Base-by-base conservation (phyloP, 768 basidiomycete species). In the Tricholoma bakamatsutake region DNA sequence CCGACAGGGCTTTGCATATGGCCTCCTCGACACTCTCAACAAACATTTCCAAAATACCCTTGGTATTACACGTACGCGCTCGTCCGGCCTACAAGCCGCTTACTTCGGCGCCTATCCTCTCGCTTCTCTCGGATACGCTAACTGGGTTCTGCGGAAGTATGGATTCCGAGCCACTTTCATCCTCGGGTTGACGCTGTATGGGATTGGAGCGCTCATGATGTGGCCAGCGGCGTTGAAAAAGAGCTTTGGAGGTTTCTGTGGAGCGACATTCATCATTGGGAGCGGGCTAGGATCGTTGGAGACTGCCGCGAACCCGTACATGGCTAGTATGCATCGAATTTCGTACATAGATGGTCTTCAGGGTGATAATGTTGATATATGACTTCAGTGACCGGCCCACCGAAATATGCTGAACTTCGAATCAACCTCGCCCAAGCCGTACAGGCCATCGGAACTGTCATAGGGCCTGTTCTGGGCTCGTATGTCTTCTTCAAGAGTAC, bases 101-200 rank as follows among this genome's bases (percentile, higher is more conserved):
- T 71, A 71, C 47, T 71, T 71, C 28, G 70, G 70, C 27, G 70
- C 70, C 4, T 71, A 71, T 43, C 70, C 70, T 2, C 58, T 71
- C 15, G 70, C 70, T 1, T 68, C 69, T 4, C 64, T 71, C 11
- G 67, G 69, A 3, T 71, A 70, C 34, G 69, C 67, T 3, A 70
- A 70, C 53, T 70, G 68, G 68, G 61, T 71, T 6, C 58, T 71
- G n/a, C 61, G 70, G 1, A 61, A 68, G 6, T 70, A 61, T 31
- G 70, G 70, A 7, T 71, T 69, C 47, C 63, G 70, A 11, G 70
- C 70, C 6, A 66, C 66, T 0, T 71, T 71, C 52, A 71, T 71
- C 17, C 59, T 71, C 34, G 70, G 70, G 2, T 59, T 71, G 4
- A 46, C 57, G 1, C 56, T 71, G 10, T 67, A 71, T 40, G 70